Evolutionary conservation across 768 basidiomycete genomes (phyloP).

Genomic region (Termitomyces sp.): DNA sequence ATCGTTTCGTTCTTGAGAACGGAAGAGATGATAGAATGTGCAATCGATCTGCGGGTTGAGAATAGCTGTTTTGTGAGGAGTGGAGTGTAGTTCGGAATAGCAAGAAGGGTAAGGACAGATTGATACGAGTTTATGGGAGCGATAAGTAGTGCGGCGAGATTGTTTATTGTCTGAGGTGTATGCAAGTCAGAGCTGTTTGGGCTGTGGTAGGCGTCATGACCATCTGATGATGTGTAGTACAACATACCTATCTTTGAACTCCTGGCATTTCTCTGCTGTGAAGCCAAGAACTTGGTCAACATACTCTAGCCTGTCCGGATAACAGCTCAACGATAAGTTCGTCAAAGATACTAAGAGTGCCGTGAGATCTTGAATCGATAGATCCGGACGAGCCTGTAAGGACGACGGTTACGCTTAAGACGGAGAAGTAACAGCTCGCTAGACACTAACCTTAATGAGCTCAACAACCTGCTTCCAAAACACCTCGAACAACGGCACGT

Average conservation of each 20-base stretch:
- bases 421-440: too few species aligned
- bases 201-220: slow-evolving; percentile 3
- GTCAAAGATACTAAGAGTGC: slow-evolving; percentile 93
- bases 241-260: slow-evolving; percentile 69
- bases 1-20: slow-evolving; percentile 96
- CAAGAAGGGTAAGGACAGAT: slow-evolving; percentile 95
- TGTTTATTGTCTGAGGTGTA: slow-evolving; percentile 77
- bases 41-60: slow-evolving; percentile 85
- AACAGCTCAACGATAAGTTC: slow-evolving; percentile 93
- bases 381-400: slow-evolving; percentile 85
- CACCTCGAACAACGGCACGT: slow-evolving; percentile 95
- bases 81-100: slow-evolving; percentile 84
- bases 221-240: background rate
- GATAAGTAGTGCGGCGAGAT: slow-evolving; percentile 87
- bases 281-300: slow-evolving; percentile 94
- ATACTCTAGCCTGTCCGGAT: slow-evolving; percentile 95
- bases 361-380: slow-evolving; percentile 96
- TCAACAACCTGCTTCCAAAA: slow-evolving; percentile 99
- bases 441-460: slow-evolving; percentile 74
- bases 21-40: slow-evolving; percentile 90
- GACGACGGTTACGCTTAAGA: background rate
- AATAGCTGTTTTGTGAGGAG: slow-evolving; percentile 85
- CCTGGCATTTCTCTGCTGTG: slow-evolving; percentile 79
- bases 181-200: slow-evolving; percentile 76
- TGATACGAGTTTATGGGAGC: slow-evolving; percentile 96